These are phyloP conservation scores for Hyaloscypha variabilis DNA, from an alignment of 495 filamentous ascomycete genomes.

Conservation along the genomic window DNA sequence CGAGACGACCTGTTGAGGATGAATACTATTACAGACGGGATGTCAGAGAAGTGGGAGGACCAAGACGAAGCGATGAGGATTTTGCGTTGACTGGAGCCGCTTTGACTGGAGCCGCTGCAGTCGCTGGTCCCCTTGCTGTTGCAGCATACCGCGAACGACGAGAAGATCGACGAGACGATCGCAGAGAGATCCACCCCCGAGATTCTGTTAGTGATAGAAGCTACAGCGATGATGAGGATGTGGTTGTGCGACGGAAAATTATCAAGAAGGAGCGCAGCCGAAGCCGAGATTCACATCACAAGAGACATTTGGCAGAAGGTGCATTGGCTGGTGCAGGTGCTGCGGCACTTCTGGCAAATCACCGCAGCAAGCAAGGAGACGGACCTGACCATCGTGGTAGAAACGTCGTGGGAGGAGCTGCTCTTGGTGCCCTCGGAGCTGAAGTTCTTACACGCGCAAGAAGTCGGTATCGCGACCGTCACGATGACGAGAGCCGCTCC, in stretches of 20 bases:
- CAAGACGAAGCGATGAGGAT: slow-evolving; percentile 61
- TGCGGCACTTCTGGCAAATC: slow-evolving; percentile 72
- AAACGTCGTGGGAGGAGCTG: slow-evolving; percentile 79
- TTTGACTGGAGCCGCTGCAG: no score
- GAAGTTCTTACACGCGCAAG: slow-evolving; percentile 74
- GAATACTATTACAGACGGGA: slow-evolving; percentile 71
- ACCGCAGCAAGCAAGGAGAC: slow-evolving; percentile 60
- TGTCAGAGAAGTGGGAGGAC: slow-evolving; percentile 37
- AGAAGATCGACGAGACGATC: no score
- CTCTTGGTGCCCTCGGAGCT: slow-evolving; percentile 79
- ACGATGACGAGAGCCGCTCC: slow-evolving; percentile 56
- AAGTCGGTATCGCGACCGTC: slow-evolving; percentile 69
- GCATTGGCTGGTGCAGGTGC: slow-evolving; percentile 78
- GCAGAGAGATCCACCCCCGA: slow-evolving; percentile 33
- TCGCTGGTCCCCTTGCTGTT: neutral
- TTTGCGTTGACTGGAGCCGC: slow-evolving; percentile 42
- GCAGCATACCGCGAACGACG: slow-evolving; percentile 23
- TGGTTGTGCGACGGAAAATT: slow-evolving; percentile 29
- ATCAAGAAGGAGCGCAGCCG: slow-evolving; percentile 30
- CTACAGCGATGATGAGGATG: slow-evolving; percentile 36
- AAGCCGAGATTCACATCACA: slow-evolving; percentile 53
- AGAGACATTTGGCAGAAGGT: slow-evolving; percentile 84
- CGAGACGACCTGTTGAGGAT: slow-evolving; percentile 44
- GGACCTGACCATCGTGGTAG: slow-evolving; percentile 63
- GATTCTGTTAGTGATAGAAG: slow-evolving; percentile 30